Evolutionary conservation across 768 basidiomycete genomes (phyloP), one percentile per base, ranked within the genome.

Genomic region (Saitozyma podzolica): DNA sequence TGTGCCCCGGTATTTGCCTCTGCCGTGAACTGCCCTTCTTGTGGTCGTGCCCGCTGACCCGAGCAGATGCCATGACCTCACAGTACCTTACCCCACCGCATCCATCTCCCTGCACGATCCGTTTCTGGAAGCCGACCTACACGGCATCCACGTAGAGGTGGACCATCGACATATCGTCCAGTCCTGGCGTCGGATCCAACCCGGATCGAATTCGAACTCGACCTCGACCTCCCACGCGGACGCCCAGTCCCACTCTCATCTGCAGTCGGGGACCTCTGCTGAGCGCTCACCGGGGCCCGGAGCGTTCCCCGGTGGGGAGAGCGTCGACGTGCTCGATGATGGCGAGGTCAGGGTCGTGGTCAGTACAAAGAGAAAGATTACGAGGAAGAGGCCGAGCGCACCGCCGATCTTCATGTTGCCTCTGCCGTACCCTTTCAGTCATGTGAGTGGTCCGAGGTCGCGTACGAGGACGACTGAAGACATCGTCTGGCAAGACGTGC

Each of bases 1-100:
- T 47, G 11, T 11, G n/a, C 45, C 13, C 3, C 13, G 45, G 45
- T n/a, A n/a, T 17, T 47, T 11, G n/a, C 45, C 45, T 47, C 29
- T 29, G 29, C 29, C 29, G 5, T 29, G 29, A 5, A 29, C 2
- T 29, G 2, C 29, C 29, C 29, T 2, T 29, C 29, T 2, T 29
- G 29, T 2, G 29, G 29, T 29, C 29, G 2, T 29, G 29, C 29
- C 29, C 6, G 16, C 60, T 56, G 20, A 61, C 40, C 37, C 50
- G 6, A 11, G 9, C 49, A 75, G 67, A 19, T 66, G 60, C 42
- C 64, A 72, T 60, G 75, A 76, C 54, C 56, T 62, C 9, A 76
- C 75, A 9, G 75, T 76, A 0, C 75, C 75, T 1, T 76, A 65
- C 54, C 75, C 75, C 1, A 72, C 75, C 13, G 75, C 75, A 1